Evolutionary conservation across 2,329 filamentous ascomycete species (phyloP), one percentile per base, ranked within the genome.

Genomic region (Aspergillus jensenii): DNA sequence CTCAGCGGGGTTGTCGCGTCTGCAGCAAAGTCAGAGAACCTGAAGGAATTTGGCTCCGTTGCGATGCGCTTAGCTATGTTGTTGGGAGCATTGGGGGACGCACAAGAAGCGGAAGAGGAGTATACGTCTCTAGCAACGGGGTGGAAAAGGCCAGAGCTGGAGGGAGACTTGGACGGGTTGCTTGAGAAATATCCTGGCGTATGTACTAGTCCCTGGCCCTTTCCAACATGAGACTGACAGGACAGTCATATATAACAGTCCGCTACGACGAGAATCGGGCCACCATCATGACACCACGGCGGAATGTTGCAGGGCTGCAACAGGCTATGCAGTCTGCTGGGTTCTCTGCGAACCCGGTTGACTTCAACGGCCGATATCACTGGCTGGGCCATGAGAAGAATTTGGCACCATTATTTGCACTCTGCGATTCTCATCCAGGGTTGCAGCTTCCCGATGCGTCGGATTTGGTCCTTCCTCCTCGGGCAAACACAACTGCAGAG

Each of bases 331-430:
- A 56, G 15, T 25, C 48, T 2, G 62, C 55, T 6, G 58, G 63
- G 8, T 58, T 65, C 17, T 27, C 40, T 9, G 56, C 60, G 2
- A 56, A 37, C 4, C 59, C 53, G 15, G 55, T 65, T 6, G 57
- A 61, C 3, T 62, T 64, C 51, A 65, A 64, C 19, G 63, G 63
- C 1, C 60, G 63, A 12, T 65, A 64, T 15, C 63, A 65, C 51
- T 65, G 63, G 62, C 6, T 50, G 9, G 62, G 58, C 3, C 55
- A 65, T 17, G 35, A 58, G 3, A 43, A 58, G 7, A 48, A 41
- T 1, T 23, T 64, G 2, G 33, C 39, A 12, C 52, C 46, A 0
- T n/a, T 65, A 3, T 39, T 58, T 3, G 21, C 55, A 2, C 57
- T 65, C 25, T 65, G 62, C 19, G 37, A 51, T 17, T 45, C 50